phyloP scores from a whole-genome alignment of 306 rosid genomes.

The Castanea mollissima region DNA sequence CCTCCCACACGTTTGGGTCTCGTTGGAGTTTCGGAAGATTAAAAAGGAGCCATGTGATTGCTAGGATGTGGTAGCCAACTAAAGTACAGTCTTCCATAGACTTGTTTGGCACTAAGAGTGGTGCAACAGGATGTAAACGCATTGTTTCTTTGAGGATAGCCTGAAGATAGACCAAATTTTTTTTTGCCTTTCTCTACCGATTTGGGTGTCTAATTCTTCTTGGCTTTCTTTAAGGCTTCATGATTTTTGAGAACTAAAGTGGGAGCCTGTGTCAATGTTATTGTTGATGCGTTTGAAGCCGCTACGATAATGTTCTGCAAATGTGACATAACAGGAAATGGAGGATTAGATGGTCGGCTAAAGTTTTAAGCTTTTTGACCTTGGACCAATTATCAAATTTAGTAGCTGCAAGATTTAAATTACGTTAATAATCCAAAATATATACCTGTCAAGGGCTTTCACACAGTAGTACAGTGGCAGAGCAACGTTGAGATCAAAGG shows the following conservation, averaged over 20 bases:
- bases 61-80: slow-evolving; percentile 14
- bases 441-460: too few relatives aligned
- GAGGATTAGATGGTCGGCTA: too few relatives aligned
- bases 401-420: too few relatives aligned
- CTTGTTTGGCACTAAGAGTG: slow-evolving; percentile 15
- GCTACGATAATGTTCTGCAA: slow-evolving; percentile 1
- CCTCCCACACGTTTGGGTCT: not conserved
- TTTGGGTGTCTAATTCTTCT: not conserved
- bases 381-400: too few relatives aligned
- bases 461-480: too few relatives aligned
- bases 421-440: too few relatives aligned
- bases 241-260: slow-evolving; percentile 8
- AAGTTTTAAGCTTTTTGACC: too few relatives aligned
- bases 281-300: not conserved
- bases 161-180: slow-evolving; percentile 23
- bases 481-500: too few relatives aligned
- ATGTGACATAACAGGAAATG: not conserved
- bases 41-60: slow-evolving; percentile 12
- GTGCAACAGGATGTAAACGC: slow-evolving; percentile 30
- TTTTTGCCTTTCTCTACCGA: slow-evolving; percentile 23
- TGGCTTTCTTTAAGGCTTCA: slow-evolving; percentile 1
- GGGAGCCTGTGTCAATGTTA: slow-evolving; percentile 10
- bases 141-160: slow-evolving; percentile 32
- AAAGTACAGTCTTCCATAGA: slow-evolving; percentile 24
- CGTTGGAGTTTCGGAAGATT: slow-evolving; percentile 10